Base-by-base conservation (phyloP, 257 asterid species). In the Penstemon barbatus region DNA sequence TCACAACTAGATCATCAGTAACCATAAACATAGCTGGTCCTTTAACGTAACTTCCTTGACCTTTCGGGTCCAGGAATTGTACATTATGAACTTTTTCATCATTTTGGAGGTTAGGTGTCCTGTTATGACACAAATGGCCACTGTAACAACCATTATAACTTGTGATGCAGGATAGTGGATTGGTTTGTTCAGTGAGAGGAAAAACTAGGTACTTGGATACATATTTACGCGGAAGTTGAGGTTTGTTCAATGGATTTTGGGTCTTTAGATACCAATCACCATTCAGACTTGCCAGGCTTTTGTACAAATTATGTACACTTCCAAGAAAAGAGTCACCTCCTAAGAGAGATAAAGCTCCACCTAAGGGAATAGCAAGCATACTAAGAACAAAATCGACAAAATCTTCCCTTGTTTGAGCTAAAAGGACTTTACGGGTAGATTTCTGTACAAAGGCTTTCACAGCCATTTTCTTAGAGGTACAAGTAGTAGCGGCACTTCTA, bases 1-100 rank as follows among this genome's bases (percentile, higher is more conserved):
- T 59, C 51, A 76, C 74, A 0, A 12, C 42, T 43, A 76, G 62
- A 72, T 77, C 69, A 71, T 42, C 64, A 1, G 55, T 11, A 7
- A 75, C 66, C 6, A 6, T 18, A 45, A 50, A 70, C 39, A 48
- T 57, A 33, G 38, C 25, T 0, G 72, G 69, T 8, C 61, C 19
- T 33, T 48, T 42, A 2, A 75, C 15, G 41, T 19, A 74, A 6
- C 8, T 63, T 36, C 53, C 79, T 15, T 50, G 15, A 7, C 71
- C 71, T 56, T 75, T 25, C 7, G 71, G 65, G n/a, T 44, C 51
- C 51, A 5, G 18, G 0, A 63, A 46, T 1, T 8, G 0, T 9
- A 55, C 61, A 15, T 40, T 0, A 1, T 55, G 3, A 48, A 9
- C 15, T 2, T 45, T 15, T 15, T 15, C 18, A 15, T 15, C 18